Percentiles rank a stretch among this genome's conserved stretches.
Conservation (phyloP, 768 basidiomycete genomes). For the Ramaria rubella region DNA sequence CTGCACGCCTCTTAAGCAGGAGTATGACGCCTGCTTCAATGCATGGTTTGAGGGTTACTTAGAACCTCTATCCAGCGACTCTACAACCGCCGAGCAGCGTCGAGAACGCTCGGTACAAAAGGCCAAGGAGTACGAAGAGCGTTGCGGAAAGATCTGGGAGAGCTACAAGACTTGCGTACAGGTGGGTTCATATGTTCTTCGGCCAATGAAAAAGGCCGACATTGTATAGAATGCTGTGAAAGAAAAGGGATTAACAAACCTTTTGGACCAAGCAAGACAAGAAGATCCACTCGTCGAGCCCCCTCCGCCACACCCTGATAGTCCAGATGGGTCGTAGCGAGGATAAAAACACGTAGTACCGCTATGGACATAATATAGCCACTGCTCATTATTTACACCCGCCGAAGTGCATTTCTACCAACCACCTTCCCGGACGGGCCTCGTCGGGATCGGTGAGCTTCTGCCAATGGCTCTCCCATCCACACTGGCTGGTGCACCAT, state of each 20-base stretch:
- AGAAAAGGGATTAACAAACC: slow-evolving; percentile 65
- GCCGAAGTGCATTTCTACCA: neutral
- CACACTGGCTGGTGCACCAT: neutral
- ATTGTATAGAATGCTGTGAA: slow-evolving; percentile 63
- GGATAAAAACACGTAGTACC: neutral
- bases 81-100: slow-evolving; percentile 37
- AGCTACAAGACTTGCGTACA: slow-evolving; percentile 77
- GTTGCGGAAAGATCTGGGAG: slow-evolving; percentile 79
- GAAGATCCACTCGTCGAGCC: slow-evolving; percentile 69
- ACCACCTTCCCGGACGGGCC: neutral
- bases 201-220: neutral
- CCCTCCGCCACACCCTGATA: slow-evolving; percentile 38
- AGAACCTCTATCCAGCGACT: slow-evolving; percentile 53
- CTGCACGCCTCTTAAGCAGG: slow-evolving; percentile 85
- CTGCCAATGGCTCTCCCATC: slow-evolving; percentile 3
- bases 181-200: slow-evolving; percentile 38
- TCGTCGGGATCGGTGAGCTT: slow-evolving; percentile 10
- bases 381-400: neutral
- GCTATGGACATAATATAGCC: slow-evolving; percentile 1
- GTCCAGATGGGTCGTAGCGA: neutral
- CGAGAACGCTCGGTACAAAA: slow-evolving; percentile 64
- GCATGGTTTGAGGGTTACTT: slow-evolving; percentile 97
- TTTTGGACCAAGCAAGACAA: slow-evolving; percentile 72
- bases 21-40: slow-evolving; percentile 94
- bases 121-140: slow-evolving; percentile 80